A percentile compares a stretch with the other conserved stretches of the same genome.
Conservation (phyloP, 1,284 basidiomycete species). For the Salmacisia buchloeana region DNA sequence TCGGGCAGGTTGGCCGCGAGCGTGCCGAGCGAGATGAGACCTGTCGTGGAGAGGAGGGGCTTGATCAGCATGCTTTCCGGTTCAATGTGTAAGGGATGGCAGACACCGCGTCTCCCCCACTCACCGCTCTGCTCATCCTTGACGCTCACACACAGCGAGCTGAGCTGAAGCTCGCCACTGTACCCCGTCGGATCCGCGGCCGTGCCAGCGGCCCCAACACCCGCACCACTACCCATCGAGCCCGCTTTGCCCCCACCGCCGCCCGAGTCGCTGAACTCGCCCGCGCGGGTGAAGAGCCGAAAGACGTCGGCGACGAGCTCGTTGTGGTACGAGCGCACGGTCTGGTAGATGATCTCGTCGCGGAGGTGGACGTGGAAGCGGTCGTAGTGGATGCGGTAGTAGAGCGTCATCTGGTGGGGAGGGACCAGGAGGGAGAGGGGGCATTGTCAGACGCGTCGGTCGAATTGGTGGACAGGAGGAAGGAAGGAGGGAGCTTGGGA, state of each 20-base stretch:
- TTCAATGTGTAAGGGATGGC: constrained; percentile 52
- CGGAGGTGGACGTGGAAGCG: constrained; percentile 82
- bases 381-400: constrained; percentile 80
- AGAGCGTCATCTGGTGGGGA: constrained; percentile 61
- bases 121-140: constrained; percentile 18
- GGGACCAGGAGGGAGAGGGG: constrained; percentile 6
- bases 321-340: constrained; percentile 42
- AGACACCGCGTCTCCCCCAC: constrained; percentile 16
- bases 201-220: not conserved
- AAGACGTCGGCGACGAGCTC: constrained; percentile 38
- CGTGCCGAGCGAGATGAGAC: constrained; percentile 37
- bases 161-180: too few relatives aligned
- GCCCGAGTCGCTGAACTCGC: constrained; percentile 12
- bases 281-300: constrained; percentile 31
- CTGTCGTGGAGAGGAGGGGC: constrained; percentile 49
- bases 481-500: too few relatives aligned
- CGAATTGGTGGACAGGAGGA: not conserved
- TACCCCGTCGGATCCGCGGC: too few relatives aligned
- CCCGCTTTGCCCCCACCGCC: not conserved
- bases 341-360: constrained; percentile 62
- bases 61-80: constrained; percentile 61
- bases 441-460: not conserved
- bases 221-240: not conserved
- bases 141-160: constrained; percentile 11
- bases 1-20: constrained; percentile 51